These are phyloP conservation scores for Colletotrichum sp. DNA, from an alignment of 2,329 filamentous ascomycete species.

Conservation along the genomic window DNA sequence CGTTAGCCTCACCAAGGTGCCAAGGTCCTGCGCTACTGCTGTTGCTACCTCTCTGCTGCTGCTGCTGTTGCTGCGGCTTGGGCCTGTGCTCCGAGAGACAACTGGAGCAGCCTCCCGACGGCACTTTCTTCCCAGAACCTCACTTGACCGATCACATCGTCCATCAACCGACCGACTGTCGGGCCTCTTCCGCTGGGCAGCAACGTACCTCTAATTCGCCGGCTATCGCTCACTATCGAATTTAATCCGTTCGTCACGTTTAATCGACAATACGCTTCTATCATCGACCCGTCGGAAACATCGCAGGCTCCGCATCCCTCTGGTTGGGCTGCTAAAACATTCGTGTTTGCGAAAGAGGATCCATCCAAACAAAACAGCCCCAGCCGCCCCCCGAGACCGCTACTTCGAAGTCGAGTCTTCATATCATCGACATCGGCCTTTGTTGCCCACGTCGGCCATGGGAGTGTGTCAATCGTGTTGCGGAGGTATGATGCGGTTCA, in stretches of 20 bases:
- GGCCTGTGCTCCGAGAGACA: conserved; percentile 20
- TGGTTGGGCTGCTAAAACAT: conserved; percentile 6
- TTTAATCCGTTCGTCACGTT: not conserved
- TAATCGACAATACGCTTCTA: not conserved
- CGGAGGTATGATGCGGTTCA: conserved; percentile 46
- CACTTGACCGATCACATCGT: conserved; percentile 17
- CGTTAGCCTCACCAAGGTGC: conserved; percentile 10
- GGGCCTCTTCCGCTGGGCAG: conserved; percentile 14
- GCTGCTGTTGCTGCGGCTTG: conserved; percentile 1
- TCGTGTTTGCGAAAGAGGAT: conserved; percentile 12
- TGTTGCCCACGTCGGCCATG: conserved; percentile 50
- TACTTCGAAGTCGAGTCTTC: conserved; percentile 2
- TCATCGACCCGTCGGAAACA: not conserved
- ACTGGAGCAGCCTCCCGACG: conserved; percentile 18
- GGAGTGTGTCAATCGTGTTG: conserved; percentile 68
- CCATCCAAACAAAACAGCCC: conserved; percentile 18
- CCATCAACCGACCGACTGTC: conserved; percentile 15
- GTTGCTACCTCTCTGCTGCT: not conserved
- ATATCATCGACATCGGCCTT: conserved; percentile 5
- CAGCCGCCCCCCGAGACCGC: not conserved
- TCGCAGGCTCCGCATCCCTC: conserved; percentile 5
- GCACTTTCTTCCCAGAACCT: conserved; percentile 18
- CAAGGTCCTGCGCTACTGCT: conserved; percentile 7
- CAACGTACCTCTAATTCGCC: not conserved
- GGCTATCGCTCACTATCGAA: not conserved